Percentiles rank a stretch among this genome's conserved stretches.
Evolutionary conservation across 2,329 filamentous ascomycete genomes (phyloP).

Genomic region (Fusarium staphyleae): DNA sequence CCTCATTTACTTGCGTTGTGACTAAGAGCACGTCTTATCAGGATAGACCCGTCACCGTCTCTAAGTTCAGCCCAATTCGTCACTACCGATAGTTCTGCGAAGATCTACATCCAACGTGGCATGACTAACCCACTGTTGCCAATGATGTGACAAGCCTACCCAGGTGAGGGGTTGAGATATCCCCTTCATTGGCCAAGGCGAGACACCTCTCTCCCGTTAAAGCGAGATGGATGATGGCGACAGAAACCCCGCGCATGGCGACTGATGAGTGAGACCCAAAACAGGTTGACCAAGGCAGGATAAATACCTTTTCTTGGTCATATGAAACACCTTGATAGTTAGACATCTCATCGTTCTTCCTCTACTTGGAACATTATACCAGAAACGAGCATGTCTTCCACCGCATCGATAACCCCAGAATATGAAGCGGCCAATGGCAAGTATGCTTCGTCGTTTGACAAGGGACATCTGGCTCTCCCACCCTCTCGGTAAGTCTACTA

Average conservation of each 20-base stretch:
- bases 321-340: not conserved
- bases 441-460: conserved; percentile 33
- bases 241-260: conserved; percentile 32
- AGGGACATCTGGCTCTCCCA: conserved; percentile 34
- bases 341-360: not conserved
- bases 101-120: no score
- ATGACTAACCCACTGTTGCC: no score
- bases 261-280: not conserved
- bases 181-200: not conserved
- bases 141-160: no score
- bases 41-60: no score
- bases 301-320: not conserved
- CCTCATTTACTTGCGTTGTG: no score
- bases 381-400: conserved; percentile 14
- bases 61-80: no score
- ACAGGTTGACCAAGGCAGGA: not conserved
- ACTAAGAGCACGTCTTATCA: no score
- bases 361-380: no score
- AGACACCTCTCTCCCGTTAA: not conserved
- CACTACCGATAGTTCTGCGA: no score
- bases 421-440: conserved; percentile 36
- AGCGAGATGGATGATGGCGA: conserved; percentile 21
- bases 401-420: conserved; percentile 30
- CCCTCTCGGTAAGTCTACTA: conserved; percentile 29
- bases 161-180: conserved; percentile 4